These are phyloP conservation scores for Aureobasidium sp. DNA, from an alignment of 2,329 filamentous ascomycete species.

Conservation along the genomic window DNA sequence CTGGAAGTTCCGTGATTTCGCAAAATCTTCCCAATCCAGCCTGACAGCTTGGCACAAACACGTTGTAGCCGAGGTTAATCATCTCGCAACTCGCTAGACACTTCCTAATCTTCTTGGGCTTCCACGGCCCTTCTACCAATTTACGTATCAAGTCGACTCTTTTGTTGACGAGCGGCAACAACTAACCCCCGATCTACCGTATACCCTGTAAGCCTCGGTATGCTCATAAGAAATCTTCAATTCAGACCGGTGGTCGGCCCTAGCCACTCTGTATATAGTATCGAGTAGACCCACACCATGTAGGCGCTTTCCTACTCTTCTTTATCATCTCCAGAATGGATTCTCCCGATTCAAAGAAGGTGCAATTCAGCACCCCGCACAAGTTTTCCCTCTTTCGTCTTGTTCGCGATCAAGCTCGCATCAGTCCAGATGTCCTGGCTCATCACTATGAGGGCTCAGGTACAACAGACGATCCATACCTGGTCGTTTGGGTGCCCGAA, in stretches of 20 bases:
- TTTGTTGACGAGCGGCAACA: not conserved
- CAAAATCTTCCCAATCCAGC: not conserved
- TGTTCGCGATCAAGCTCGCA: constrained; percentile 28
- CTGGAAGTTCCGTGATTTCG: not conserved
- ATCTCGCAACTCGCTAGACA: not conserved
- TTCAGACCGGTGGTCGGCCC: not conserved
- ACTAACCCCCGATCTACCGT: not conserved
- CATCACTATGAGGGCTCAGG: constrained; percentile 39
- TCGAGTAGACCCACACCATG: not conserved
- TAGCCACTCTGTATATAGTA: not conserved
- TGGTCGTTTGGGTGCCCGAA: constrained; percentile 58
- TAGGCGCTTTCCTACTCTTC: not conserved
- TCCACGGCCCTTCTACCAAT: not conserved
- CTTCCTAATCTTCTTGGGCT: not conserved
- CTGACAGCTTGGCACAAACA: not conserved
- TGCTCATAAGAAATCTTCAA: not conserved
- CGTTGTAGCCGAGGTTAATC: constrained; percentile 1
- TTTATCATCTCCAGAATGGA: not conserved
- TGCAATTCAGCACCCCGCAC: not conserved
- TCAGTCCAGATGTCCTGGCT: constrained; percentile 29
- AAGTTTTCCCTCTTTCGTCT: constrained; percentile 18
- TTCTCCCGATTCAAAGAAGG: not conserved
- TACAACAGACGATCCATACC: constrained; percentile 58
- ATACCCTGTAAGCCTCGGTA: not conserved
- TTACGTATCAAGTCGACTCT: not conserved